These are phyloP conservation scores for Grifola frondosa DNA, from an alignment of 1,284 basidiomycete genomes.

Conservation along the genomic window DNA sequence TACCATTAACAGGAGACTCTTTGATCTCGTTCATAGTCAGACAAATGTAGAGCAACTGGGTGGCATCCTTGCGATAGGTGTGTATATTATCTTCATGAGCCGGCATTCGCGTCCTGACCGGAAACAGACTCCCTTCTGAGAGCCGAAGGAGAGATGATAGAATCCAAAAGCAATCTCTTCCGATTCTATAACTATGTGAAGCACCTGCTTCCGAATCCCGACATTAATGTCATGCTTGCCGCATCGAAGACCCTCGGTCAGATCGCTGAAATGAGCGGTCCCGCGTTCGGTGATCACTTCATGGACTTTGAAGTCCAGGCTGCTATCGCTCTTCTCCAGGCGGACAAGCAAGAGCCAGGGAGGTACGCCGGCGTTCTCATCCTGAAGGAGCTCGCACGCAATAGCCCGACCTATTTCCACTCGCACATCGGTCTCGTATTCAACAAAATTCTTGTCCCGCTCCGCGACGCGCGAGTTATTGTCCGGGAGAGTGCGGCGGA, in stretches of 20 bases:
- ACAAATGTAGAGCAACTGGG: conserved; percentile 76
- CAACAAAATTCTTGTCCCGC: conserved; percentile 86
- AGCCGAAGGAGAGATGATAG: conserved; percentile 71
- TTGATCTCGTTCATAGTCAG: conserved; percentile 82
- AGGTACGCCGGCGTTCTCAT: conserved; percentile 87
- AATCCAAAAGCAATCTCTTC: conserved; percentile 75
- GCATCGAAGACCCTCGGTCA: conserved; percentile 84
- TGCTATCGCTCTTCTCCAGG: conserved; percentile 77
- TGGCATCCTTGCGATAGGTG: conserved; percentile 81
- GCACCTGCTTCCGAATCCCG: conserved; percentile 78
- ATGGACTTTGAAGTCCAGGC: conserved; percentile 85
- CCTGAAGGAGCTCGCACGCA: conserved; percentile 86
- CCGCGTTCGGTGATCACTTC: conserved; percentile 82
- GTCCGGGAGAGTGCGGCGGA: conserved; percentile 92
- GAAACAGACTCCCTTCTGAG: conserved; percentile 66
- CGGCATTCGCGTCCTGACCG: too few species aligned
- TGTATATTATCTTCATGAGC: conserved; percentile 29
- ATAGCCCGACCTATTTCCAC: conserved; percentile 85
- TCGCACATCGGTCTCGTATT: conserved; percentile 85
- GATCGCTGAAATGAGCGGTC: conserved; percentile 79
- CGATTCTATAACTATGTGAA: conserved; percentile 93
- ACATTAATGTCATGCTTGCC: conserved; percentile 85
- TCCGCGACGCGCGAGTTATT: conserved; percentile 82
- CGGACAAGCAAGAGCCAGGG: conserved; percentile 72
- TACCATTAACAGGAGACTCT: conserved; percentile 74